Conservation (phyloP, 139 green algal genomes). For the Haematococcus sp. region DNA sequence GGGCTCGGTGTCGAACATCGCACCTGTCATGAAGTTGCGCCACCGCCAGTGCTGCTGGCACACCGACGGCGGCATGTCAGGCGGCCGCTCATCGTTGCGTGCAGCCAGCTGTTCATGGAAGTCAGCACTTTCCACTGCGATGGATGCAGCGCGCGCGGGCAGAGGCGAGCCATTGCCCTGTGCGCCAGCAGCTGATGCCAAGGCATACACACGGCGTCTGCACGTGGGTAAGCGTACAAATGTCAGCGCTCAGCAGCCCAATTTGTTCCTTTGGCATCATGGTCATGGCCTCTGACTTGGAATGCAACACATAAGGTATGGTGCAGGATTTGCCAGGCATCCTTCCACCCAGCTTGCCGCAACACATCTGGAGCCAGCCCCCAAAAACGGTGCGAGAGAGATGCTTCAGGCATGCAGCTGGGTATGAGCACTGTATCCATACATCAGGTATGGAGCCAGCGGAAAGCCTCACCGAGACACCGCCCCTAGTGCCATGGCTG, state of each 20-base stretch:
- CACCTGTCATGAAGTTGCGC: conserved; percentile 50
- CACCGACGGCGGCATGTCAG: conserved; percentile 10
- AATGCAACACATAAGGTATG: too few relatives aligned
- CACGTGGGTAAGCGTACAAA: background rate
- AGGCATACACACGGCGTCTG: background rate
- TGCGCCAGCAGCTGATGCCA: background rate
- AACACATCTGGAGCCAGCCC: too few relatives aligned
- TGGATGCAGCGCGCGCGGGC: conserved; percentile 27
- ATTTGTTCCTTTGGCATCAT: too few relatives aligned
- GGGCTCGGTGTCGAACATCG: background rate
- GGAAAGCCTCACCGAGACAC: background rate
- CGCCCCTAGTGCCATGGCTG: background rate
- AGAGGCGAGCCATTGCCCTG: background rate
- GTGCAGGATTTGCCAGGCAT: too few relatives aligned
- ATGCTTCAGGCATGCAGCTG: too few relatives aligned
- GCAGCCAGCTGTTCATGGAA: conserved; percentile 56
- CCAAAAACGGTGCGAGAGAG: too few relatives aligned
- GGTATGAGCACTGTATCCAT: too few relatives aligned
- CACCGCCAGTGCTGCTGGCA: conserved; percentile 54
- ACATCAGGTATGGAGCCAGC: too few relatives aligned
- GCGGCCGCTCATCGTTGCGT: conserved; percentile 1
- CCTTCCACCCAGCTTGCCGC: too few relatives aligned
- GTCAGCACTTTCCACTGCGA: conserved; percentile 38
- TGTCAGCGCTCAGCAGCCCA: too few relatives aligned
- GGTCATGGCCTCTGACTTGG: too few relatives aligned